A percentile compares a stretch with the other conserved stretches of the same genome.
phyloP scores from a whole-genome alignment of 164 flowering plant species.

The Stephania cephalantha region DNA sequence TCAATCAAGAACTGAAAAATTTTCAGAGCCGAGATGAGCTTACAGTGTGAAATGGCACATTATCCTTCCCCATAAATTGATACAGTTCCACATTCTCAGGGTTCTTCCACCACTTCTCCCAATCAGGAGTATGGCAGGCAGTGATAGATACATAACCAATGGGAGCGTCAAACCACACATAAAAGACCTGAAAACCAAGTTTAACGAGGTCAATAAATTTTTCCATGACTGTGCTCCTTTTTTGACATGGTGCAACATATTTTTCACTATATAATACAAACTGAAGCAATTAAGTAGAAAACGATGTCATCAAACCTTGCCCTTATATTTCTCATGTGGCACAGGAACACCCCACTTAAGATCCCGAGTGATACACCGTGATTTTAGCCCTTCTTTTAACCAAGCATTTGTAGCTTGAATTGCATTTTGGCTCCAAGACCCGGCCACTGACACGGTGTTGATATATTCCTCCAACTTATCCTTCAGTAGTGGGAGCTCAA shows the following conservation, averaged over 20 bases:
- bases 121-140: constrained; percentile 69
- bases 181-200: constrained; percentile 60
- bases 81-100: constrained; percentile 88
- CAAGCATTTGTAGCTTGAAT: constrained; percentile 82
- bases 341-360: constrained; percentile 99
- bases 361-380: constrained; percentile 87
- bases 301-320: constrained; percentile 52
- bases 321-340: constrained; percentile 75
- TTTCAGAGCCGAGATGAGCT: constrained; percentile 8
- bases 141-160: constrained; percentile 94
- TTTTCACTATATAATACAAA: not conserved
- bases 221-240: not conserved
- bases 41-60: constrained; percentile 97
- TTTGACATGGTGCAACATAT: not conserved
- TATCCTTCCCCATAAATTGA: constrained; percentile 99
- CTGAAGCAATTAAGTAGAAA: not conserved
- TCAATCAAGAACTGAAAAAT: not conserved
- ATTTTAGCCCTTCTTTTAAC: constrained; percentile 83
- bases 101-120: constrained; percentile 99
- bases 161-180: constrained; percentile 99
- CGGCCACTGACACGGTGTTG: constrained; percentile 57
- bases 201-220: not conserved
- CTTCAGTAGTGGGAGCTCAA: constrained; percentile 76
- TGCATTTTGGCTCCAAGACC: constrained; percentile 96
- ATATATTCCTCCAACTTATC: constrained; percentile 66